phyloP scores from a whole-genome alignment of 352 stramenopile genomes.

The Discostella stelligera region DNA sequence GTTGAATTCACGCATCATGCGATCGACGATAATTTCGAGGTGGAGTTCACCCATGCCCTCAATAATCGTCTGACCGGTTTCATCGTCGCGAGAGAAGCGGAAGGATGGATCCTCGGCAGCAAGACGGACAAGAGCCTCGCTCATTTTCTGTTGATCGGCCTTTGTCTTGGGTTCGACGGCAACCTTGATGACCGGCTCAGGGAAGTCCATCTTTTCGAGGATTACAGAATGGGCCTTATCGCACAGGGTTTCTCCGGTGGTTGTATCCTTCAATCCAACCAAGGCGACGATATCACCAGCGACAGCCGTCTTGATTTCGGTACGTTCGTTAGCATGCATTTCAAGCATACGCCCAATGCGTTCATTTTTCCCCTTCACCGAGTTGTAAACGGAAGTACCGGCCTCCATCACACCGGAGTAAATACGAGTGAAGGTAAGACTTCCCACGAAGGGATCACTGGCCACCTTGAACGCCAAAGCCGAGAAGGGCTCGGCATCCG shows the following conservation, averaged over 20 bases:
- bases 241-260: constrained; percentile 87
- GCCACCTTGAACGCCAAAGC: constrained; percentile 89
- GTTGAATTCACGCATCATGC: constrained; percentile 88
- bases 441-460: constrained; percentile 87
- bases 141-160: constrained; percentile 88
- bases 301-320: constrained; percentile 86
- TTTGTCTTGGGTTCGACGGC: constrained; percentile 88
- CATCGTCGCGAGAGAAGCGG: constrained; percentile 84
- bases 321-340: constrained; percentile 88
- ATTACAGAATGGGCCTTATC: constrained; percentile 83
- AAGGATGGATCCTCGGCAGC: constrained; percentile 87
- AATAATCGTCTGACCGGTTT: constrained; percentile 85
- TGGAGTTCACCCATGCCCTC: constrained; percentile 89
- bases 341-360: constrained; percentile 87
- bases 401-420: constrained; percentile 86
- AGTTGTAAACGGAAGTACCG: constrained; percentile 86
- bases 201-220: constrained; percentile 89
- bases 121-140: constrained; percentile 83
- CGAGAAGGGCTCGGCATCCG: constrained; percentile 85
- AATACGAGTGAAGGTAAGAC: constrained; percentile 86
- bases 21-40: constrained; percentile 89
- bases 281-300: constrained; percentile 87
- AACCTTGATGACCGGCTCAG: constrained; percentile 87
- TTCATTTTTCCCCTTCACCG: constrained; percentile 85
- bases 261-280: constrained; percentile 87